Base-by-base conservation (phyloP, 1,139 yeast species). In the Lodderomyces orthopsilosis region DNA sequence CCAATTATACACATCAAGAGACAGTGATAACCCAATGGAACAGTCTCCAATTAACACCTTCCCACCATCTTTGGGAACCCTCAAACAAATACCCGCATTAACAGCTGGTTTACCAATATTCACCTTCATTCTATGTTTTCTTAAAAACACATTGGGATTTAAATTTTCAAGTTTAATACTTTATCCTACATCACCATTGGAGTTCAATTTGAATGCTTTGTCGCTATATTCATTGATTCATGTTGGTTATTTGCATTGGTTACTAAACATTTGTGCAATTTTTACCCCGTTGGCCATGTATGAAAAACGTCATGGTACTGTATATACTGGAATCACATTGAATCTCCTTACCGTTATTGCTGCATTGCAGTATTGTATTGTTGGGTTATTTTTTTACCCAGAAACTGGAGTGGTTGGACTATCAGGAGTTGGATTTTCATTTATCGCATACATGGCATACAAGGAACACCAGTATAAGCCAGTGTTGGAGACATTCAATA, bases 201-300 rank as follows among this genome's bases (percentile, higher is more conserved):
- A 71, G 18, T 61, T 85, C 37, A 79, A 85, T 50, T 55, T 85
- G 51, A 81, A 81, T 58, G 68, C 85, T 37, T 62, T 91, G 21
- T 81, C 95, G 8, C 76, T 89, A 51, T 91, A 87, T 59, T 86
- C 93, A 1, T 63, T 90, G 55, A 80, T 80, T 38, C 97, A 90
- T 59, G 58, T 68, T 33, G 74, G 78, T 18, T 50, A 80, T 19
- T 48, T 83, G 43, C 96, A 89, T 61, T 68, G 91, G 64, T 45
- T 78, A 2, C 63, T 86, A 55, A 88, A 88, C 58, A 51, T 79
- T n/a, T 49, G 80, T 37, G 77, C 85, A 0, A 59, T 89, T 38
- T 65, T 73, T 42, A 66, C 81, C 0, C 89, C 91, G 5, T 65
- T 90, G 57, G 68, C 86, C 24, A 70, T 76, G 42, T 90, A 83